Conservation (phyloP, 371 early-diverging fungal genomes). For the Parasitella parasitica region DNA sequence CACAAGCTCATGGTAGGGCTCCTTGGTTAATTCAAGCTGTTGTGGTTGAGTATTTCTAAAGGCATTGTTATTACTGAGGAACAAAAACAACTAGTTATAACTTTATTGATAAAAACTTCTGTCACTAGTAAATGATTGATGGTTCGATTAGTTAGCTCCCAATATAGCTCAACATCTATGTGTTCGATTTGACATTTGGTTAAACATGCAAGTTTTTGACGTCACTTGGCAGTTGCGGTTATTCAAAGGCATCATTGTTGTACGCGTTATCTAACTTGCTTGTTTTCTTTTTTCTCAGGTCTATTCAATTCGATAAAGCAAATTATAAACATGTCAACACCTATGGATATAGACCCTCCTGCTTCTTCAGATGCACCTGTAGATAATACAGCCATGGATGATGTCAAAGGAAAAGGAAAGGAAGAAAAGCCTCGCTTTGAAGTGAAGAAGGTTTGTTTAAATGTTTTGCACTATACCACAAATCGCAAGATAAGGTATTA, state of each 20-base stretch:
- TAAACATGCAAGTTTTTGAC: not conserved
- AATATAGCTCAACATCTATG: not conserved
- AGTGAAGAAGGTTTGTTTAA: slow-evolving; percentile 84
- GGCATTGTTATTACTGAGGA: too few relatives aligned
- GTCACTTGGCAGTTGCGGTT: not conserved
- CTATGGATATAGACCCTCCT: slow-evolving; percentile 49
- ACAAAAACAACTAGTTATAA: too few relatives aligned
- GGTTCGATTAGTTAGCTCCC: too few relatives aligned
- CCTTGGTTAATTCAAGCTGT: too few relatives aligned
- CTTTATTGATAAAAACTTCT: too few relatives aligned
- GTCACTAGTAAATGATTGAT: too few relatives aligned
- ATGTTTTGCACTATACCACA: not conserved
- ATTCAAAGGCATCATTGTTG: not conserved
- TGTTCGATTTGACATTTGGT: not conserved
- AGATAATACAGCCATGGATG: slow-evolving; percentile 26
- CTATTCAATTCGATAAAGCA: not conserved
- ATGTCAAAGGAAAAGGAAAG: slow-evolving; percentile 58
- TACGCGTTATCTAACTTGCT: not conserved
- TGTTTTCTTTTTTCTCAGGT: not conserved
- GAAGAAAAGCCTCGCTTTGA: slow-evolving; percentile 85
- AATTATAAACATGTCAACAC: slow-evolving; percentile 24
- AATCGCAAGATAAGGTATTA: not conserved
- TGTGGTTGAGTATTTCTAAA: too few relatives aligned
- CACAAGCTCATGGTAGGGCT: too few relatives aligned
- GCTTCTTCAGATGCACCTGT: slow-evolving; percentile 11